Base-by-base conservation (phyloP, 2,329 filamentous ascomycete genomes). In the Alternaria hordeiaustralica region DNA sequence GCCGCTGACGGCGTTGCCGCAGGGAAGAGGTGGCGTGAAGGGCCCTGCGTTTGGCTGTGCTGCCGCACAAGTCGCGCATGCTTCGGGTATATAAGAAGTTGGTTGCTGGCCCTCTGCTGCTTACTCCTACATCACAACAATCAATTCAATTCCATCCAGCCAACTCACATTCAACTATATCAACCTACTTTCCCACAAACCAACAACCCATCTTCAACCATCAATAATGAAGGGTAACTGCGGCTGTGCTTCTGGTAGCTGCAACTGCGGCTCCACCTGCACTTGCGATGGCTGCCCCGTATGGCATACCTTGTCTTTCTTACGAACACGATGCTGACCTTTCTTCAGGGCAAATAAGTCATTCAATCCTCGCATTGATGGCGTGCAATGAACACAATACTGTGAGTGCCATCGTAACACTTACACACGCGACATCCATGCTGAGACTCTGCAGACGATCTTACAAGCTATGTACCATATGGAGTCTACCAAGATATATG, bases 281-380 rank as follows among this genome's bases (percentile, higher is more conserved):
- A 61, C 53, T 41, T 75, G 73, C 65, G 71, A 72, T 56, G 67
- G 60, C 63, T 75, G 71, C 71, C 71, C 71, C 36, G 73, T 75
- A 74, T 8, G 72, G 63, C 10, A 21, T 49, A 1, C 20, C 33
- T 20, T n/a, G 10, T 20, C 11, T 26, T 8, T 21, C 26, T 11
- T 43, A 11, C 9, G 10, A 20, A 23, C 6, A 11, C 30, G 1
- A 33, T 51, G 36, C 51, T 60, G 46, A 62, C 20, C 18, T 5
- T 7, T 18, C 25, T 51, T 7, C 12, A 70, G 67, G 68, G 64
- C 58, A 72, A 70, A 70, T 72, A 71, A 71, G 50, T 57, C 21
- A 23, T 20, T 28, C 25, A 28, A 23, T 45, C 18, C 26, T 54
- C 33, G 6, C n/a, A 58, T 11, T 43, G 30, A 55, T 20, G 46